Percentiles rank a stretch among this genome's conserved stretches.
phyloP scores from a whole-genome alignment of 1,284 basidiomycete species.

The Thecaphora thlaspeos region DNA sequence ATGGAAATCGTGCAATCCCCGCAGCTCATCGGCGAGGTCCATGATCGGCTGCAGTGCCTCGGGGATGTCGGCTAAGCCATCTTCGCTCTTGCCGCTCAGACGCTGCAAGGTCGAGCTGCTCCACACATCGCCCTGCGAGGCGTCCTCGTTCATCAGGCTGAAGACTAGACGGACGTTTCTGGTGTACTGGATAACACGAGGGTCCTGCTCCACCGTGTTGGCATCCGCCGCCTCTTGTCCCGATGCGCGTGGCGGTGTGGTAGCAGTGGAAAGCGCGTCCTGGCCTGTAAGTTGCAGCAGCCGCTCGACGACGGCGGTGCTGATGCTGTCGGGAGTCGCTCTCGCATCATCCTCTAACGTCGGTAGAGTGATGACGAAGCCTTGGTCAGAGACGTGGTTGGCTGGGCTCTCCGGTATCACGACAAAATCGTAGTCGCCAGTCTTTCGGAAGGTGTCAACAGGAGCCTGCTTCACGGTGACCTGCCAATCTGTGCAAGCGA shows the following conservation, averaged over 20 bases:
- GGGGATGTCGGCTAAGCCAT: constrained; percentile 9
- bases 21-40: constrained; percentile 15
- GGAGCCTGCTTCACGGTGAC: constrained; percentile 2
- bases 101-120: constrained; percentile 18
- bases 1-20: constrained; percentile 76
- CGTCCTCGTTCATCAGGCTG: constrained; percentile 51
- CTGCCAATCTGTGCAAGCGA: constrained; percentile 26
- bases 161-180: constrained; percentile 49
- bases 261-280: not conserved
- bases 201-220: constrained; percentile 20
- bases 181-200: constrained; percentile 43
- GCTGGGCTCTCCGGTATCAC: constrained; percentile 1
- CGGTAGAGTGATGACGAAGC: constrained; percentile 5
- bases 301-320: constrained; percentile 19
- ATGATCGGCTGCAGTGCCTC: constrained; percentile 7
- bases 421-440: constrained; percentile 7
- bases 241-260: no score
- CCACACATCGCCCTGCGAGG: constrained; percentile 15
- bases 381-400: not conserved
- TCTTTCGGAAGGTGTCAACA: not conserved
- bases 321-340: constrained; percentile 19
- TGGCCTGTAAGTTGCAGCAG: constrained; percentile 17
- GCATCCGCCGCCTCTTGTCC: not conserved
- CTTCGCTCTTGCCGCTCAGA: not conserved
- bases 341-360: not conserved